phyloP scores from a whole-genome alignment of 768 basidiomycete species.

The Phaeotremella fagi region DNA sequence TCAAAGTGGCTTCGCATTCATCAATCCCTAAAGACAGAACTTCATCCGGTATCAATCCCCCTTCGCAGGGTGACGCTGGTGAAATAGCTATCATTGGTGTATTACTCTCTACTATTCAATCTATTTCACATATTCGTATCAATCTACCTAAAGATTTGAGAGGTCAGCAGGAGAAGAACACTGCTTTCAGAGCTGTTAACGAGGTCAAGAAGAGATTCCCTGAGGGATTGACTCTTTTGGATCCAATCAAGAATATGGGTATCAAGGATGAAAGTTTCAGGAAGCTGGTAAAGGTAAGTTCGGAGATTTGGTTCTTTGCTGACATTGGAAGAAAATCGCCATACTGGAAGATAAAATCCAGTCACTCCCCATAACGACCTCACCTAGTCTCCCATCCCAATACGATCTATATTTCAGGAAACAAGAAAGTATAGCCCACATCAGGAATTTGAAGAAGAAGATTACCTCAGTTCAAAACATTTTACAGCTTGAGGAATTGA shows the following conservation, averaged over 20 bases:
- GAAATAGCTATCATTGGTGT: slow-evolving; percentile 82
- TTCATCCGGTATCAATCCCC: slow-evolving; percentile 71
- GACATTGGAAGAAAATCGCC: slow-evolving; percentile 69
- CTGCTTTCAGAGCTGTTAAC: slow-evolving; percentile 79
- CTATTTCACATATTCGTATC: slow-evolving; percentile 79
- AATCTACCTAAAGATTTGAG: slow-evolving; percentile 86
- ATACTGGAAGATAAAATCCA: slow-evolving; percentile 81
- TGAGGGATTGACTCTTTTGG: slow-evolving; percentile 75
- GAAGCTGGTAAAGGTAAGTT: slow-evolving; percentile 68
- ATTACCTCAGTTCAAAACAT: slow-evolving; percentile 88
- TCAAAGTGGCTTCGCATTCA: slow-evolving; percentile 68
- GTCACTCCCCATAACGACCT: slow-evolving; percentile 69
- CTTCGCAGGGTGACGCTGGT: slow-evolving; percentile 66
- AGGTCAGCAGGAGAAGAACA: slow-evolving; percentile 67
- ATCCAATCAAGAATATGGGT: slow-evolving; percentile 90
- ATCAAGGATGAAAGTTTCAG: slow-evolving; percentile 93
- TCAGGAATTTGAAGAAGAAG: slow-evolving; percentile 69
- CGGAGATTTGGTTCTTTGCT: neutral
- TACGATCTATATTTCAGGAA: slow-evolving; percentile 78
- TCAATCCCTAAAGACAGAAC: slow-evolving; percentile 56
- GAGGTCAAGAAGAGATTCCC: slow-evolving; percentile 91
- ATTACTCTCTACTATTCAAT: slow-evolving; percentile 76
- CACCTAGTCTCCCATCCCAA: slow-evolving; percentile 69
- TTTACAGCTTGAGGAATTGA: slow-evolving; percentile 92
- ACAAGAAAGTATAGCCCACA: slow-evolving; percentile 51